Evolutionary conservation across 352 stramenopile species (phyloP).

Genomic region (Phytophthora ramorum): DNA sequence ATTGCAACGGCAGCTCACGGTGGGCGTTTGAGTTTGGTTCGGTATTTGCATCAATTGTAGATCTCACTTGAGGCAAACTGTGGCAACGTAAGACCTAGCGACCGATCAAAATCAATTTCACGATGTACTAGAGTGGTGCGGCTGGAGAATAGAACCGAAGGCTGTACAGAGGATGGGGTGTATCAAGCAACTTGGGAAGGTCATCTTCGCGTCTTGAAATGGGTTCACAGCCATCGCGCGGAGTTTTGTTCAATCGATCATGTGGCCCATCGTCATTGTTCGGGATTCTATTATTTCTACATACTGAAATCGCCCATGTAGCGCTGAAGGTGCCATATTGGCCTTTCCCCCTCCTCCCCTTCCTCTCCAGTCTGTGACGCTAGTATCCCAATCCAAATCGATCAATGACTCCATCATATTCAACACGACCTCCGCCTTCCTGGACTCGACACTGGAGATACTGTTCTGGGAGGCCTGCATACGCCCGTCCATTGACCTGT

Average conservation of each 20-base stretch:
- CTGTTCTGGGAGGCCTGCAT: slow-evolving; percentile 7
- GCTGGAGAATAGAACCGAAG: not conserved
- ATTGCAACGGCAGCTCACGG: not conserved
- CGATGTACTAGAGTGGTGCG: not conserved
- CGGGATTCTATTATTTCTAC: not conserved
- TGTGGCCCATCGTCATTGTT: not conserved
- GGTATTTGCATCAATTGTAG: not conserved
- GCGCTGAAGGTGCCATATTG: no score
- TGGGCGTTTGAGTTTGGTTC: not conserved
- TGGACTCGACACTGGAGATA: slow-evolving; percentile 17
- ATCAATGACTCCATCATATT: no score
- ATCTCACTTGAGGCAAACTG: not conserved
- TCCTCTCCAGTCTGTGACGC: no score
- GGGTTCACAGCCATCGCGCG: not conserved
- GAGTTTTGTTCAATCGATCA: not conserved
- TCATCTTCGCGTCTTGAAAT: not conserved
- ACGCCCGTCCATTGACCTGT: not conserved
- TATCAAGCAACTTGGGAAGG: not conserved
- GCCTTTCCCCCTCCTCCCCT: no score
- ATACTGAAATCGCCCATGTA: not conserved
- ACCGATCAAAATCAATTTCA: not conserved
- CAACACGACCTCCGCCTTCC: not conserved
- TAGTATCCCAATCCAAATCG: no score
- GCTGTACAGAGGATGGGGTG: not conserved
- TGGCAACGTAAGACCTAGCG: not conserved